phyloP scores from a whole-genome alignment of 345 rosid genomes.

The Ricinus communis region DNA sequence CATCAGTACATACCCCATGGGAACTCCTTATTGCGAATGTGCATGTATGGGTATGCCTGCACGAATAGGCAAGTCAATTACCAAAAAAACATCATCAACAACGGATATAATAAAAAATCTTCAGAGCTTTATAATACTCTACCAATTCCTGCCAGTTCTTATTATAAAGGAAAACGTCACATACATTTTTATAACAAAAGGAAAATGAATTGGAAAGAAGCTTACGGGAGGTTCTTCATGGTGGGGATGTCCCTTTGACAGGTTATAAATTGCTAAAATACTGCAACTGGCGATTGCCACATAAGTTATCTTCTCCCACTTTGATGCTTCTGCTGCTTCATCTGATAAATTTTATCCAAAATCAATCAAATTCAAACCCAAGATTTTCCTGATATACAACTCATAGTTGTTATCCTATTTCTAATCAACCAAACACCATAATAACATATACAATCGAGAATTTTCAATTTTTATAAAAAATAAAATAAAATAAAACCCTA shows the following conservation, averaged over 20 bases:
- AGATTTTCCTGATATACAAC: too few species aligned
- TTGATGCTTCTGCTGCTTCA: constrained; percentile 77
- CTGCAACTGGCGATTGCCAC: constrained; percentile 68
- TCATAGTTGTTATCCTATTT: too few species aligned
- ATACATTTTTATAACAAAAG: not conserved
- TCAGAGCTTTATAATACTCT: not conserved
- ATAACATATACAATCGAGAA: not conserved
- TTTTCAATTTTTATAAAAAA: not conserved
- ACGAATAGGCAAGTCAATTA: not conserved
- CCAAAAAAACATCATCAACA: not conserved
- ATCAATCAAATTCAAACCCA: not conserved
- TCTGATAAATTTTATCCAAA: constrained; percentile 27
- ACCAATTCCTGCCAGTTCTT: not conserved
- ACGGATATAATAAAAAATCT: not conserved
- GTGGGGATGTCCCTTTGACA: constrained; percentile 93
- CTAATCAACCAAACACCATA: not conserved
- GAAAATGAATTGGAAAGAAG: constrained; percentile 5
- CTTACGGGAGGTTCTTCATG: constrained; percentile 84
- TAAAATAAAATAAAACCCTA: not conserved
- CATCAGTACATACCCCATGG: constrained; percentile 83
- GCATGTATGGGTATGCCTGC: constrained; percentile 85
- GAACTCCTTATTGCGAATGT: constrained; percentile 96
- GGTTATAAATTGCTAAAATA: constrained; percentile 42
- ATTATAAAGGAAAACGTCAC: not conserved
- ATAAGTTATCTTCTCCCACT: constrained; percentile 94